phyloP scores from a whole-genome alignment of 2,329 filamentous ascomycete genomes.

The Parafenestella ontariensis region DNA sequence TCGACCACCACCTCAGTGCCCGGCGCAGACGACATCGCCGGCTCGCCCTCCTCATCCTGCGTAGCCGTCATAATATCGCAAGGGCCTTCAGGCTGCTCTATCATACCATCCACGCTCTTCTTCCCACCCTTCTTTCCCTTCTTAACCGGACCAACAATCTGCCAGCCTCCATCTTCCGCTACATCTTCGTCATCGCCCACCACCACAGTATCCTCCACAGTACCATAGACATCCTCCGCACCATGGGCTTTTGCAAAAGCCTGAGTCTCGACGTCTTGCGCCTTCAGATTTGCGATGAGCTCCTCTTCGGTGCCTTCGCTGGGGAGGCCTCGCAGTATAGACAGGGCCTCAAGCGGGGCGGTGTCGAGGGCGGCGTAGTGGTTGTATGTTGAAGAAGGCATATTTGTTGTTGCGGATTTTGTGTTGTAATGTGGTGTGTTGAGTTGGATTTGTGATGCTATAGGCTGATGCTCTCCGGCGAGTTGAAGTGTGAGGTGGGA shows the following conservation, averaged over 20 bases:
- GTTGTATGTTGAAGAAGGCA: background rate
- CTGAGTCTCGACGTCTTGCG: background rate
- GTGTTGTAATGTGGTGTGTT: too few species aligned
- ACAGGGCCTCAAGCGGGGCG: background rate
- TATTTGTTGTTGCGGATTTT: background rate
- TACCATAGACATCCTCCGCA: background rate
- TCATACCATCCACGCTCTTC: background rate
- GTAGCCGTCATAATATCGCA: background rate
- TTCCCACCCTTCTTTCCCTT: background rate
- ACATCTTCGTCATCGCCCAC: background rate
- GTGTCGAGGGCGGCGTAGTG: background rate
- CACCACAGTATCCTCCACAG: background rate
- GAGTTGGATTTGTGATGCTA: background rate
- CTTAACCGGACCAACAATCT: background rate
- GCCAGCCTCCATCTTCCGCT: background rate
- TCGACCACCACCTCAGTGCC: too few species aligned
- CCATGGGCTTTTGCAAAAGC: too few species aligned
- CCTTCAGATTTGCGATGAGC: background rate
- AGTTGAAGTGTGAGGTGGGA: background rate
- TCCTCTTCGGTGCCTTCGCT: background rate
- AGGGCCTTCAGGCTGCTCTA: background rate
- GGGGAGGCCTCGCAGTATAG: background rate
- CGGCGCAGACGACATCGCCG: too few species aligned
- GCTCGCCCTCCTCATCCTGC: background rate
- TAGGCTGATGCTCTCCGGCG: background rate